Percentiles rank a stretch among this genome's conserved stretches.
These are phyloP conservation scores for Eucalyptus sp. DNA, from an alignment of 345 rosid species.

Conservation along the genomic window DNA sequence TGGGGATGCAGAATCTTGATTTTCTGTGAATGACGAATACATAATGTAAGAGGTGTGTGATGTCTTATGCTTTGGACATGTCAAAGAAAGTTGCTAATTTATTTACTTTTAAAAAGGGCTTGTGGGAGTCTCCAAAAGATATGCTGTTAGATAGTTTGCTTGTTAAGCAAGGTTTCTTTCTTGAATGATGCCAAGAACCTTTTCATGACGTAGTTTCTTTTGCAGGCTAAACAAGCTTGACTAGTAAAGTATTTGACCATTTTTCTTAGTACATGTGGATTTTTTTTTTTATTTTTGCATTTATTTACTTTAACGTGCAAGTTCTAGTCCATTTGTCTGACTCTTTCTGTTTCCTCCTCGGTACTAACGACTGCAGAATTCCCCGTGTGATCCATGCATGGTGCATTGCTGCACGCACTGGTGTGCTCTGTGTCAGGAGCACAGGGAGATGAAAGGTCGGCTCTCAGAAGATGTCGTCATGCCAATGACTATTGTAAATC, in stretches of 20 bases:
- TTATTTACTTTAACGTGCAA: not conserved
- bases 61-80: not conserved
- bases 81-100: not conserved
- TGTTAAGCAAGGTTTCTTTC: not conserved
- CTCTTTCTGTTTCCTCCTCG: not conserved
- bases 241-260: not conserved
- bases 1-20: not conserved
- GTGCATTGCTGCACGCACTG: slow-evolving; percentile 67
- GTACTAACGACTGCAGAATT: slow-evolving; percentile 36
- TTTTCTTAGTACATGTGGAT: not conserved
- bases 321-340: not conserved
- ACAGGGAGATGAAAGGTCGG: slow-evolving; percentile 78
- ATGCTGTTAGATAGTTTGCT: not conserved
- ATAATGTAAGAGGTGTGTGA: not conserved
- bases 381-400: slow-evolving; percentile 81
- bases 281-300: not conserved
- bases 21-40: not conserved
- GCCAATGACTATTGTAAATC: slow-evolving; percentile 88
- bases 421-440: slow-evolving; percentile 79
- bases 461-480: slow-evolving; percentile 61
- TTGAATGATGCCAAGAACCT: not conserved
- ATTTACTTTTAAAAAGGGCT: not conserved
- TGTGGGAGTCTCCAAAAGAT: not conserved
- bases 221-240: not conserved
- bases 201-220: not conserved